Percentiles rank a stretch among this genome's conserved stretches.
Conservation (phyloP, 1,284 basidiomycete genomes). For the Cryptococcus amylolentus region DNA sequence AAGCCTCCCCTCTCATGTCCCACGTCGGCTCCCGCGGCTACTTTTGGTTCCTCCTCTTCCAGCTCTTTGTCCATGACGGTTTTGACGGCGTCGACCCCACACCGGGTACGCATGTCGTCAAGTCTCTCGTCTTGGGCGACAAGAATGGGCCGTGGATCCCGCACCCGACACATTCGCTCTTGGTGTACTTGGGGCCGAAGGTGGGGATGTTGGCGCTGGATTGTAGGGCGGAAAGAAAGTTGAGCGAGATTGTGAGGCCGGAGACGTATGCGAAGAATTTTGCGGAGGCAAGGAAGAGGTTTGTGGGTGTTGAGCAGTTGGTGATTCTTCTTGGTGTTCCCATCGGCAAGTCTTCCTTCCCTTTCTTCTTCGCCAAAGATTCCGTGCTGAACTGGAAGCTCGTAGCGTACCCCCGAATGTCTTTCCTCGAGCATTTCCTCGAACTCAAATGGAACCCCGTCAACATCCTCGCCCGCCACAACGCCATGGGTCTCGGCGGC, state of each 20-base stretch:
- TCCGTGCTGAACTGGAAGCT: conserved; percentile 49
- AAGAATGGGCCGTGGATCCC: conserved; percentile 68
- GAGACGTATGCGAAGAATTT: conserved; percentile 71
- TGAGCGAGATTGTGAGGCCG: conserved; percentile 70
- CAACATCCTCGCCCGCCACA: conserved; percentile 60
- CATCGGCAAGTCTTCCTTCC: conserved; percentile 21
- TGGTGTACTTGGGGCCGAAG: conserved; percentile 57
- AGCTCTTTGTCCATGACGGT: conserved; percentile 76
- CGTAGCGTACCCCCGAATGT: conserved; percentile 91
- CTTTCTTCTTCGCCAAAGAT: neutral
- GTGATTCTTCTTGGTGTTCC: conserved; percentile 69
- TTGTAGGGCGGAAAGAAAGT: conserved; percentile 82
- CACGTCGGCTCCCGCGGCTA: conserved; percentile 68
- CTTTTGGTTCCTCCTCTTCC: conserved; percentile 85
- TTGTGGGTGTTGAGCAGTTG: conserved; percentile 60
- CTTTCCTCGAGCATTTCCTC: conserved; percentile 67
- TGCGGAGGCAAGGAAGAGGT: conserved; percentile 52
- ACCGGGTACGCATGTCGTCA: conserved; percentile 61
- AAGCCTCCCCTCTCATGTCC: conserved; percentile 71
- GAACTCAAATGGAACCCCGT: conserved; percentile 79
- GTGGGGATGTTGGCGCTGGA: conserved; percentile 73
- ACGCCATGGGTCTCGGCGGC: conserved; percentile 62
- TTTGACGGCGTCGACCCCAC: conserved; percentile 67
- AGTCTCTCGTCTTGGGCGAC: conserved; percentile 69
- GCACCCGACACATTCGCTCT: conserved; percentile 73